phyloP scores from a whole-genome alignment of 768 basidiomycete species.

The Tricholoma hemisulphureum region DNA sequence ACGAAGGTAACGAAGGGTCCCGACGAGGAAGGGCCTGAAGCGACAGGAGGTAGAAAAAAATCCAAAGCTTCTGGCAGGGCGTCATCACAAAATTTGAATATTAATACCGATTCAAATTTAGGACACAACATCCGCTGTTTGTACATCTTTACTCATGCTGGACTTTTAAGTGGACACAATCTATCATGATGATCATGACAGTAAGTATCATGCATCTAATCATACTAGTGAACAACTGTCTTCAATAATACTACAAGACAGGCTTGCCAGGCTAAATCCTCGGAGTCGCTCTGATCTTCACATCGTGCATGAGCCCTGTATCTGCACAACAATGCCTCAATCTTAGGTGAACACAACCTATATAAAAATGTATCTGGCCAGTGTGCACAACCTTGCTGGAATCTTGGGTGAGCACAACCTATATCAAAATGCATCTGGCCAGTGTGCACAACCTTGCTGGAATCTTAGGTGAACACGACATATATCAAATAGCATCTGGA shows the following conservation, averaged over 20 bases:
- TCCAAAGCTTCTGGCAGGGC: no score
- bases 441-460: conserved; percentile 11
- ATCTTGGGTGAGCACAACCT: conserved; percentile 7
- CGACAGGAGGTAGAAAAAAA: conserved; percentile 7
- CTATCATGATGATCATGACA: no score
- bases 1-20: conserved; percentile 14
- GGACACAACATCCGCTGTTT: conserved; percentile 8
- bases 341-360: conserved; percentile 1
- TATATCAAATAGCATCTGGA: not conserved
- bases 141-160: conserved; percentile 6
- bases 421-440: not conserved
- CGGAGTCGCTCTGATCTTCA: no score
- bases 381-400: conserved; percentile 12
- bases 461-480: conserved; percentile 6
- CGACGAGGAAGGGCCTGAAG: conserved; percentile 12
- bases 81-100: no score
- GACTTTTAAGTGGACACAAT: no score
- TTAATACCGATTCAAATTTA: not conserved
- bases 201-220: no score
- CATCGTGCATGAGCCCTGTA: no score
- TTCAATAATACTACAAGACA: no score
- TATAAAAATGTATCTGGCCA: not conserved
- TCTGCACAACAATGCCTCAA: no score
- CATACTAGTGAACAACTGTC: no score
- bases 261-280: no score